These are phyloP conservation scores for Erythrophleum ivorense DNA, from an alignment of 331 rosid genomes.

Conservation along the genomic window DNA sequence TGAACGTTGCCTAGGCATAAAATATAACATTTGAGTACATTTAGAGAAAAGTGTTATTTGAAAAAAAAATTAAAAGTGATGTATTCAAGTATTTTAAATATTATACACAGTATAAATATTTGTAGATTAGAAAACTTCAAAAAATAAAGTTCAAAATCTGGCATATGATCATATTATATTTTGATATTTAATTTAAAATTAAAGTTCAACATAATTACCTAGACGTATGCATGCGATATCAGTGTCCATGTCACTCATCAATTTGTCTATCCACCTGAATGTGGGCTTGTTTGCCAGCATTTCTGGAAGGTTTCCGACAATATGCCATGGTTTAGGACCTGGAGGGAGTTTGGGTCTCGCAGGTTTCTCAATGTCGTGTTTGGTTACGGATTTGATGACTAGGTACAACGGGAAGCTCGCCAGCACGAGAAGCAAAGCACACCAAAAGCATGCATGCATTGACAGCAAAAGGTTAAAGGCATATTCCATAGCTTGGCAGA, in stretches of 20 bases:
- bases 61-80: too few species aligned
- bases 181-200: background rate
- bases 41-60: too few species aligned
- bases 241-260: slow-evolving; percentile 37
- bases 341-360: slow-evolving; percentile 35
- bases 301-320: slow-evolving; percentile 42
- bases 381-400: background rate
- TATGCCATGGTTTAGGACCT: slow-evolving; percentile 51
- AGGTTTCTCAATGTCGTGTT: background rate
- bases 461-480: background rate
- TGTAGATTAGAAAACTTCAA: too few species aligned
- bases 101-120: too few species aligned
- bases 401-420: background rate
- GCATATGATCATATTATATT: too few species aligned
- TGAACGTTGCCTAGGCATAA: slow-evolving; percentile 27
- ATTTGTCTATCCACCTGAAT: slow-evolving; percentile 35
- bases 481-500: background rate
- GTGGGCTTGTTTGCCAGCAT: slow-evolving; percentile 39
- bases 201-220: background rate
- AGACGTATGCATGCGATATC: slow-evolving; percentile 40
- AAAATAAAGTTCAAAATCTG: too few species aligned
- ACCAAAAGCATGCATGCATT: background rate
- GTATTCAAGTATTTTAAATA: too few species aligned
- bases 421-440: background rate
- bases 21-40: too few species aligned